A percentile compares a stretch with the other conserved stretches of the same genome.
These are phyloP conservation scores for Penicillium sp. DNA, from an alignment of 2,329 filamentous ascomycete genomes.

Conservation along the genomic window DNA sequence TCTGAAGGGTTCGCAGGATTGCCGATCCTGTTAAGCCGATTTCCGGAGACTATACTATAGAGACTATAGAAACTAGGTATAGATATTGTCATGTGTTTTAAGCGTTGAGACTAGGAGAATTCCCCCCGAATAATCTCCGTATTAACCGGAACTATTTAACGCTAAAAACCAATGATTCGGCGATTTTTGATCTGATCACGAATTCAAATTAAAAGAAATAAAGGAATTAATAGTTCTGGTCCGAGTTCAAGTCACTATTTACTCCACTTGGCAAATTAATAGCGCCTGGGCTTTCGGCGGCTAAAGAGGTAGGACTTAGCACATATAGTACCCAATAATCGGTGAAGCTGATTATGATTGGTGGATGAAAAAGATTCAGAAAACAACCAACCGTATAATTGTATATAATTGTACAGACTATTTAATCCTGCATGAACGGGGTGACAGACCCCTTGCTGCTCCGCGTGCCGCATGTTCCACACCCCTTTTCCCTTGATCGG, in stretches of 20 bases:
- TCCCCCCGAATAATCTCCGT: slow-evolving; percentile 11
- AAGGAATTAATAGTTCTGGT: too few relatives aligned
- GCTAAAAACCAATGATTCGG: neutral
- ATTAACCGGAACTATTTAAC: neutral
- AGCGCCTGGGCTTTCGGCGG: neutral
- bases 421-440: slow-evolving; percentile 26
- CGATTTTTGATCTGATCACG: slow-evolving; percentile 2
- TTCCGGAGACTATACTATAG: too few relatives aligned
- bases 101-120: slow-evolving; percentile 6
- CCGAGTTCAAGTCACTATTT: too few relatives aligned
- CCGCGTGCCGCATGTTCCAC: slow-evolving; percentile 36
- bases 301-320: neutral
- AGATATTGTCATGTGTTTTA: neutral
- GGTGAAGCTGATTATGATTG: neutral
- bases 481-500: slow-evolving; percentile 10
- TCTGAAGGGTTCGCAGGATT: neutral
- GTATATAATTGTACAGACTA: slow-evolving; percentile 12
- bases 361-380: neutral
- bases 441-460: slow-evolving; percentile 32
- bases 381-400: slow-evolving; percentile 2
- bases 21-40: neutral
- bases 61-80: too few relatives aligned
- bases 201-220: too few relatives aligned
- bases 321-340: neutral
- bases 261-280: neutral